These are phyloP conservation scores for Candida alai DNA, from an alignment of 805 yeast genomes.

Conservation along the genomic window DNA sequence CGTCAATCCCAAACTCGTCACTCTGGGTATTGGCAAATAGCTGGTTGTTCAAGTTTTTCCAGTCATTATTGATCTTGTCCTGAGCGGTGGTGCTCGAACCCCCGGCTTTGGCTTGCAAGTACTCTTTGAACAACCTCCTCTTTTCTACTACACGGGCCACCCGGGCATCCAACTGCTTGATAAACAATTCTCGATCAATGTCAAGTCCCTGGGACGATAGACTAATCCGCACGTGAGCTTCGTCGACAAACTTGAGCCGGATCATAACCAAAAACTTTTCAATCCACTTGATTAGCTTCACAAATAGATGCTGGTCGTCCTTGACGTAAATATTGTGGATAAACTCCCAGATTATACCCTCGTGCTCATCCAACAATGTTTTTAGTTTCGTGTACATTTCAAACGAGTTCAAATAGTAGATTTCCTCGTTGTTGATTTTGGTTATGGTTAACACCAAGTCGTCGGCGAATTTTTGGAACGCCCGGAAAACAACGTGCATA, in stretches of 20 bases:
- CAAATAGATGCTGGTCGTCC: constrained; percentile 70
- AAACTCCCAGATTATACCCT: constrained; percentile 67
- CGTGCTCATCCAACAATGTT: constrained; percentile 65
- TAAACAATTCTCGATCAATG: constrained; percentile 31
- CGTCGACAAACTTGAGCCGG: constrained; percentile 51
- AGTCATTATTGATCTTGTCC: constrained; percentile 29
- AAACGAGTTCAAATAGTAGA: constrained; percentile 43
- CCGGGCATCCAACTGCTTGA: constrained; percentile 37
- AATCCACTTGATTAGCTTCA: constrained; percentile 71
- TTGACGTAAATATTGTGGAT: constrained; percentile 78
- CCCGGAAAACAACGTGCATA: constrained; percentile 35
- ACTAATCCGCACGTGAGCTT: constrained; percentile 34
- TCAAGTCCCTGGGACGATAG: constrained; percentile 19
- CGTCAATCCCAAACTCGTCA: constrained; percentile 35
- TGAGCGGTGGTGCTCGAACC: constrained; percentile 10
- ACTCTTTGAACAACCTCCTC: constrained; percentile 35
- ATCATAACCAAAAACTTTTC: constrained; percentile 61
- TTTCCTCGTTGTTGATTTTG: constrained; percentile 50
- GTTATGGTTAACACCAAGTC: constrained; percentile 67
- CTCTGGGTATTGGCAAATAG: constrained; percentile 22
- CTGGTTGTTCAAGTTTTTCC: constrained; percentile 42
- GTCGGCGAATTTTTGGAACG: constrained; percentile 35
- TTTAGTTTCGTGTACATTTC: constrained; percentile 68
- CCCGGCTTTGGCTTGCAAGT: constrained; percentile 22
- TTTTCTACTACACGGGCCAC: constrained; percentile 34